A percentile compares a stretch with the other conserved stretches of the same genome.
Evolutionary conservation across 192 early-diverging fungal genomes (phyloP).

Genomic region (Phycomyces blakesleeanus): DNA sequence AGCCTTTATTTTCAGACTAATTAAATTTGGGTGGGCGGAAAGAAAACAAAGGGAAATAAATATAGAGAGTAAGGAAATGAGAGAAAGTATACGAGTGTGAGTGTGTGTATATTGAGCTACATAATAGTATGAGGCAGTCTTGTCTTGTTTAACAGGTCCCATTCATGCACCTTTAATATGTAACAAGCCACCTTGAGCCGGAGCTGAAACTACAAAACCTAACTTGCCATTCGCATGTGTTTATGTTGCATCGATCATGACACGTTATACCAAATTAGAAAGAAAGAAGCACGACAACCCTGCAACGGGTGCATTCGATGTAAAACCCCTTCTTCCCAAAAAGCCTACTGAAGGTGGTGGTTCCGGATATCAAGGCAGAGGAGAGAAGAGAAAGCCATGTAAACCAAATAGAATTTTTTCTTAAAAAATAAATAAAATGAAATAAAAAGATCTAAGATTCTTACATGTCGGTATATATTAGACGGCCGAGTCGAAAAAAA

Average conservation of each 20-base stretch:
- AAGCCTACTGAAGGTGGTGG: conserved; percentile 14
- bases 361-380: conserved; percentile 7
- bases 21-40: no score
- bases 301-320: conserved; percentile 23
- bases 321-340: conserved; percentile 26
- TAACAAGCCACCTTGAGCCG: neutral
- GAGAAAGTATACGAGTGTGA: no score
- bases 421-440: neutral
- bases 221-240: neutral
- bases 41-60: no score
- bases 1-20: no score
- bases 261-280: conserved; percentile 46
- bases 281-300: conserved; percentile 37
- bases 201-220: neutral
- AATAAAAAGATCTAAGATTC: no score
- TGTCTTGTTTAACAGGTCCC: no score
- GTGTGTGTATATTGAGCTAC: no score
- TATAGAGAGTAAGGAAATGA: no score
- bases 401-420: conserved; percentile 5
- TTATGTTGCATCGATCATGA: conserved; percentile 28
- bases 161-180: no score
- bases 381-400: conserved; percentile 11
- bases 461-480: no score
- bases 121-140: no score
- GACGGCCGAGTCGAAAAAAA: neutral